Evolutionary conservation across 257 asterid genomes (phyloP).

Genomic region (Fraxinus americana): DNA sequence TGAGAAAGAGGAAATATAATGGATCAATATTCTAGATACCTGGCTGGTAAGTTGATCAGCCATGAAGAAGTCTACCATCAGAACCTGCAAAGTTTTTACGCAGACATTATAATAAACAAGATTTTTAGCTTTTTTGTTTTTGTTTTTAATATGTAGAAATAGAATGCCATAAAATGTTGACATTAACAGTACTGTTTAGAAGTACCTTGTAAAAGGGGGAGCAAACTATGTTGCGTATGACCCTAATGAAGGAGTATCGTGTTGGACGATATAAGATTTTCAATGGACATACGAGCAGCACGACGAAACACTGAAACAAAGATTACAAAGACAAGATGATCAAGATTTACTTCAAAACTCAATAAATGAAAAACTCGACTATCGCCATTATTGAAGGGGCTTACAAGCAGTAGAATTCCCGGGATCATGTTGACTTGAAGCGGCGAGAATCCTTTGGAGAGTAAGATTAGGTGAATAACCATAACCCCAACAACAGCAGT

Average conservation of each 20-base stretch:
- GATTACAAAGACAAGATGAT: neutral
- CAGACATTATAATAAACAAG: neutral
- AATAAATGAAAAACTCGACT: neutral
- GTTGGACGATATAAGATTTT: conserved; percentile 82
- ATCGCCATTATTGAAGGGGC: conserved; percentile 1
- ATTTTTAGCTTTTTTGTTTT: no score
- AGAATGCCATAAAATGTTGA: neutral
- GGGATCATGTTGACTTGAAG: conserved; percentile 68
- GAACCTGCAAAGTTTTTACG: conserved; percentile 44
- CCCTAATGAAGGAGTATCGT: conserved; percentile 66
- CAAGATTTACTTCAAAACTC: neutral
- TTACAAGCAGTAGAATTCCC: conserved; percentile 72
- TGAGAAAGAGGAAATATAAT: neutral
- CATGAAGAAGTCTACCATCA: conserved; percentile 96
- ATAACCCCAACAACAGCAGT: conserved; percentile 80
- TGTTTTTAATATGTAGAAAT: no score
- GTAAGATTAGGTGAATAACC: conserved; percentile 75
- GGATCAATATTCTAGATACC: conserved; percentile 40
- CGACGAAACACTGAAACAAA: conserved; percentile 43
- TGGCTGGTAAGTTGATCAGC: conserved; percentile 98
- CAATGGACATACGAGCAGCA: conserved; percentile 71
- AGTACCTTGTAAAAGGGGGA: conserved; percentile 91
- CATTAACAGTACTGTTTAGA: neutral
- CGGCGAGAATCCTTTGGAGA: conserved; percentile 53
- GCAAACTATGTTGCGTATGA: conserved; percentile 79